Evolutionary conservation across 202 grass and related monocot species (phyloP).

Genomic region (Hordeum pubiflorum): DNA sequence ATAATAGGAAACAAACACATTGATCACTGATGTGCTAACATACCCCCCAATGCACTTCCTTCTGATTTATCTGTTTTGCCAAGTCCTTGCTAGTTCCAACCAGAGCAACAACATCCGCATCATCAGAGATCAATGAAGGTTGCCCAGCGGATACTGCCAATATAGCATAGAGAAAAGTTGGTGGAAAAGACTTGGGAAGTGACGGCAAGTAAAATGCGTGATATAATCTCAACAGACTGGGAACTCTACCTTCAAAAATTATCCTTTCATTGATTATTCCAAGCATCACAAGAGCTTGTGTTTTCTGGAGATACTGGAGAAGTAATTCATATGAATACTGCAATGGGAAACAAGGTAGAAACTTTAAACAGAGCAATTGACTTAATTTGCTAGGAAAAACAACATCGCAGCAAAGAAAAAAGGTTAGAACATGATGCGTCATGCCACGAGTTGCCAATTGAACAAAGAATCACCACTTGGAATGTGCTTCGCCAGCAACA

Average conservation of each 20-base stretch:
- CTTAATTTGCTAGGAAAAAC: not conserved
- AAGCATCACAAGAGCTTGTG: slow-evolving; percentile 70
- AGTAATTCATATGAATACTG: slow-evolving; percentile 94
- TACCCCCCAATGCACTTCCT: slow-evolving; percentile 98
- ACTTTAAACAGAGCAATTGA: not conserved
- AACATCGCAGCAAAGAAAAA: slow-evolving; percentile 7
- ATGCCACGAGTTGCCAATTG: not conserved
- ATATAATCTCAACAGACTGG: not conserved
- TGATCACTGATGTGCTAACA: slow-evolving; percentile 4
- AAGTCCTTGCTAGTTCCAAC: slow-evolving; percentile 79
- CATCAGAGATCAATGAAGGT: slow-evolving; percentile 72
- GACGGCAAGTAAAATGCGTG: slow-evolving; percentile 22
- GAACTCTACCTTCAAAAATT: slow-evolving; percentile 78
- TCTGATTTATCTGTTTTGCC: slow-evolving; percentile 95
- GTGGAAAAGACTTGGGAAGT: slow-evolving; percentile 25
- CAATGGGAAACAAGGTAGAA: slow-evolving; percentile 15
- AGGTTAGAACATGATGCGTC: slow-evolving; percentile 2
- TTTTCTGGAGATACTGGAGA: slow-evolving; percentile 89
- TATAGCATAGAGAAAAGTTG: slow-evolving; percentile 9
- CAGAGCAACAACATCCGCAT: slow-evolving; percentile 67
- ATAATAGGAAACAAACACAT: slow-evolving; percentile 2
- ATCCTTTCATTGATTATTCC: slow-evolving; percentile 86
- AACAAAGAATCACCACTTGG: not conserved
- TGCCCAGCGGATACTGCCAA: slow-evolving; percentile 71
- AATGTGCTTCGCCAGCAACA: not conserved